Conservation (phyloP, 371 early-diverging fungal species). For the Mucor circinelloides region DNA sequence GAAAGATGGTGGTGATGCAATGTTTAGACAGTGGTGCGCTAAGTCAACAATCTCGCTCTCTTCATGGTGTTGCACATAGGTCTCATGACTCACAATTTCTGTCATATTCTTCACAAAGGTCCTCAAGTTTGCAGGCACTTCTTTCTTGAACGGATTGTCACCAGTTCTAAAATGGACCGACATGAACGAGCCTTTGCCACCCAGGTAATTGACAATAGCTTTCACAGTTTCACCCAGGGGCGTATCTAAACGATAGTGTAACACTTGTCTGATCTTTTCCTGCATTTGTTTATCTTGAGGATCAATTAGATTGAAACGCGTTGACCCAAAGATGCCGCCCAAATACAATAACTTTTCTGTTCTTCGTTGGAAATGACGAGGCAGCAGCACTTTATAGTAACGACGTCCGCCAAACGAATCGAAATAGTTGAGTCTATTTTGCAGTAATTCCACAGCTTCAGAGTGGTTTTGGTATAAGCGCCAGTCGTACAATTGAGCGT, state of each 20-base stretch:
- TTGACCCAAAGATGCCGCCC: constrained; percentile 45
- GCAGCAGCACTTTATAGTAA: constrained; percentile 32
- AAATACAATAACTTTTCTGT: constrained; percentile 38
- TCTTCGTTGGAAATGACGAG: constrained; percentile 25
- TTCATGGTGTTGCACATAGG: background rate
- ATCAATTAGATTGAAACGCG: constrained; percentile 29
- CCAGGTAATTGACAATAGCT: constrained; percentile 34
- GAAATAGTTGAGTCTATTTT: constrained; percentile 28
- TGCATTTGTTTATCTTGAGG: constrained; percentile 29
- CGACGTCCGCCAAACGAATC: constrained; percentile 42
- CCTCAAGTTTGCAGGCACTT: constrained; percentile 21
- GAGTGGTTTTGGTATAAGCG: constrained; percentile 36
- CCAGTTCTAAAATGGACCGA: constrained; percentile 47
- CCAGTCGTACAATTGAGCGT: constrained; percentile 51
- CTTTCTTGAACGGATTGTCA: constrained; percentile 33
- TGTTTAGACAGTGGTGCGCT: background rate
- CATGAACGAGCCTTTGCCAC: constrained; percentile 30
- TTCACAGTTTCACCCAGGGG: constrained; percentile 36
- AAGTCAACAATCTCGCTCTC: background rate
- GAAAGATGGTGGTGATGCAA: background rate
- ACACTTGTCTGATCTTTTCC: constrained; percentile 18
- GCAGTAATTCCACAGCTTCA: constrained; percentile 17
- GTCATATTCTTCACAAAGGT: constrained; percentile 28
- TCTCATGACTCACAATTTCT: background rate
- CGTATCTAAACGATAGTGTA: constrained; percentile 40